Percentiles rank a stretch among this genome's conserved stretches.
Conservation (phyloP, 2,329 filamentous ascomycete species). For the Fusarium dlaminii region DNA sequence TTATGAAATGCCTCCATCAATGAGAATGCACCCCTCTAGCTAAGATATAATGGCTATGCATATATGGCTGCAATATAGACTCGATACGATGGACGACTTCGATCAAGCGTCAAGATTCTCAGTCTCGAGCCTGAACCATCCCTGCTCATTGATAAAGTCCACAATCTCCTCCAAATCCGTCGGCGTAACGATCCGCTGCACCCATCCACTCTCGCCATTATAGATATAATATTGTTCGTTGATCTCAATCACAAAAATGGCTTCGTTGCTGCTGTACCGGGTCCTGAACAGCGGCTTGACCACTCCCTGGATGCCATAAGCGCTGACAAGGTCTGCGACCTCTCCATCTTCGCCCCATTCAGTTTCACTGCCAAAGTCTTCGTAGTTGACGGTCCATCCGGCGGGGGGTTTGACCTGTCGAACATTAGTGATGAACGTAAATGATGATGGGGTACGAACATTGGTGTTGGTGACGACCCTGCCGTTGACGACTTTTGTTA, state of each 20-base stretch:
- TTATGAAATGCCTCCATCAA: fast-evolving
- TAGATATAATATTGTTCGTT: not conserved
- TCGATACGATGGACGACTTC: not conserved
- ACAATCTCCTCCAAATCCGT: not conserved
- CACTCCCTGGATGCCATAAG: not conserved
- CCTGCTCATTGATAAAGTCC: not conserved
- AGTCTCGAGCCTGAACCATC: not conserved
- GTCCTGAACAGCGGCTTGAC: not conserved
- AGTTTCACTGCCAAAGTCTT: not conserved
- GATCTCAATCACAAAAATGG: not conserved
- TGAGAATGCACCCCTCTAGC: fast-evolving
- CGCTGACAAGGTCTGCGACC: not conserved
- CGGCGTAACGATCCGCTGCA: not conserved
- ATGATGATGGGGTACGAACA: not conserved
- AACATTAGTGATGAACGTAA: not conserved
- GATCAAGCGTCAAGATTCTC: not conserved
- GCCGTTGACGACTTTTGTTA: not conserved
- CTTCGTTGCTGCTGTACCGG: not conserved
- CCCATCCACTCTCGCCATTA: not conserved
- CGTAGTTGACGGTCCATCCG: not conserved
- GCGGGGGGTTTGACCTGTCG: not conserved
- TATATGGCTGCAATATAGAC: not conserved
- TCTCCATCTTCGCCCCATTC: not conserved
- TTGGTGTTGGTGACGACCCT: not conserved
- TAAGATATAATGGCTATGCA: fast-evolving